Percentiles rank a stretch among this genome's conserved stretches.
Conservation (phyloP, 2,329 filamentous ascomycete species). For the Penicillium brasilianum region DNA sequence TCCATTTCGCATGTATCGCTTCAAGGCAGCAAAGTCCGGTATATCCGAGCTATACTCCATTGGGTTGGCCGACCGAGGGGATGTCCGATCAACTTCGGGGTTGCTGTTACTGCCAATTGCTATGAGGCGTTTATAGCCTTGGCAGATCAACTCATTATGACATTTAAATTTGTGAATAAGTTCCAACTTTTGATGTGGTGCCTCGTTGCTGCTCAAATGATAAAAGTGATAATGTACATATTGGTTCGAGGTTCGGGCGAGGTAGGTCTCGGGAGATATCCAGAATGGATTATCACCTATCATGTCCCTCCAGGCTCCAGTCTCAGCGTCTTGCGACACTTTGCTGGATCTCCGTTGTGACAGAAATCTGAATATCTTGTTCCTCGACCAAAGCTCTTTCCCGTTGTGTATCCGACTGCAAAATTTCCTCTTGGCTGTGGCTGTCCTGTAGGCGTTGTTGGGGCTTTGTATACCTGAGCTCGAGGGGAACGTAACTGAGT, state of each 20-base stretch:
- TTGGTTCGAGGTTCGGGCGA: too few species aligned
- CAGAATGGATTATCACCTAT: not conserved
- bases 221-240: too few species aligned
- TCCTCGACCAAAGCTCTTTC: not conserved
- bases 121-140: not conserved
- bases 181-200: too few species aligned
- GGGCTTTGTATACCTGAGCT: not conserved
- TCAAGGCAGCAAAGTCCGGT: too few species aligned
- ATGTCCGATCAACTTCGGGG: not conserved
- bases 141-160: too few species aligned
- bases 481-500: not conserved
- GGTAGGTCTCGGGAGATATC: not conserved
- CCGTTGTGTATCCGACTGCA: not conserved
- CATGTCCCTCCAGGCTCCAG: not conserved
- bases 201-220: too few species aligned
- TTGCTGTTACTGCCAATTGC: not conserved
- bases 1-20: too few species aligned
- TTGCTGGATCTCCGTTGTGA: not conserved
- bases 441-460: not conserved
- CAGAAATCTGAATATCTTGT: not conserved
- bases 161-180: too few species aligned
- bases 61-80: not conserved
- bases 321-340: not conserved
- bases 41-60: too few species aligned
- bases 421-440: not conserved